phyloP scores from a whole-genome alignment of 192 early-diverging fungal species.

The Podila horticola region DNA sequence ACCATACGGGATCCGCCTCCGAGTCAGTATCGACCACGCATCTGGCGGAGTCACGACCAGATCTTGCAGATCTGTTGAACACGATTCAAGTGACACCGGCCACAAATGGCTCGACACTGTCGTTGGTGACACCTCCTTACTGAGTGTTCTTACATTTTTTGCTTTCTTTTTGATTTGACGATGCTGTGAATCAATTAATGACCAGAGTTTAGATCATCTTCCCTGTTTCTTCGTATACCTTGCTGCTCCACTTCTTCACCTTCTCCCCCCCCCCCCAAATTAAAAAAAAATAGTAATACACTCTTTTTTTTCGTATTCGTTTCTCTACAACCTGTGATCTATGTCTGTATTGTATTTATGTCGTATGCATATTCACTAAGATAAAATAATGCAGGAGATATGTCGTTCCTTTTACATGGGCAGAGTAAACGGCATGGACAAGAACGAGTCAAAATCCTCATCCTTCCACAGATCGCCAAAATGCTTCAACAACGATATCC shows the following conservation, averaged over 20 bases:
- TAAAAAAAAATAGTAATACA: too few species aligned
- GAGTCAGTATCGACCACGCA: constrained; percentile 8
- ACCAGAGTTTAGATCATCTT: too few species aligned
- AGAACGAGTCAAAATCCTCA: constrained; percentile 32
- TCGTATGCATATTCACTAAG: too few species aligned
- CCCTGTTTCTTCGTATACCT: too few species aligned
- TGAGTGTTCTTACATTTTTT: neutral
- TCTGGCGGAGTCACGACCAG: constrained; percentile 32
- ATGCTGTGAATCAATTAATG: too few species aligned
- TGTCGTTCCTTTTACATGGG: neutral
- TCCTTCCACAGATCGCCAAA: constrained; percentile 29
- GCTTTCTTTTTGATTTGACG: neutral
- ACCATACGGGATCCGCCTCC: constrained; percentile 17
- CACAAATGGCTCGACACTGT: constrained; percentile 18
- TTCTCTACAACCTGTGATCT: too few species aligned
- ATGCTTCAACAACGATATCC: constrained; percentile 26
- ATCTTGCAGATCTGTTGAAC: constrained; percentile 45
- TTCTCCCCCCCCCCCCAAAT: too few species aligned
- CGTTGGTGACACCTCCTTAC: constrained; percentile 41
- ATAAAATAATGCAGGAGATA: too few species aligned
- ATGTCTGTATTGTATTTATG: too few species aligned
- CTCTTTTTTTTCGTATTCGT: too few species aligned
- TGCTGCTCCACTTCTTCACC: too few species aligned
- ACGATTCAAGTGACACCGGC: constrained; percentile 29
- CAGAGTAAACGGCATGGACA: neutral